These are phyloP conservation scores for Sungouiozyma intestinalis DNA, from an alignment of 805 yeast species.

Conservation along the genomic window DNA sequence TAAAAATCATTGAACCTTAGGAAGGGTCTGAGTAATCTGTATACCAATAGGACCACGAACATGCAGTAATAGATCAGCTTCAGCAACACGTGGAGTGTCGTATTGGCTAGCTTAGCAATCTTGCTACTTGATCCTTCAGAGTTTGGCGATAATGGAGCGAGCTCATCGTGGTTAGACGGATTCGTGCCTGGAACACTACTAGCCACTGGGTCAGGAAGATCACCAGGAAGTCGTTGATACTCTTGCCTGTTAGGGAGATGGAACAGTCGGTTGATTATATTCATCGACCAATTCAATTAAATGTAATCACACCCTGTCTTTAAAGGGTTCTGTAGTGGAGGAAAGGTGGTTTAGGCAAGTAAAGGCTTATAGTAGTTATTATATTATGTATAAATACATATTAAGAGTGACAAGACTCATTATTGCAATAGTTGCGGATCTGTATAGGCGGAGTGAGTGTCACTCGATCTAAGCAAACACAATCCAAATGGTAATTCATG, in stretches of 20 bases:
- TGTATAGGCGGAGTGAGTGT: no score
- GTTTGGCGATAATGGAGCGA: neutral
- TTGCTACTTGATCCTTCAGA: neutral
- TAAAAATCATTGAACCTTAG: conserved; percentile 16
- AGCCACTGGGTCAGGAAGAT: neutral
- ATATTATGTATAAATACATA: no score
- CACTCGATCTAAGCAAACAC: no score
- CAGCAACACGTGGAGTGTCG: neutral
- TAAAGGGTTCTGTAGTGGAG: no score
- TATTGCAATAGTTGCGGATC: no score
- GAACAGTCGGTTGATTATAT: neutral
- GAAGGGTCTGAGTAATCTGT: conserved; percentile 14
- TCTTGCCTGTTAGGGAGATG: neutral
- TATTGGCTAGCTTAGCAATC: neutral
- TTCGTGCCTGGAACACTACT: neutral
- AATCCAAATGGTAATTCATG: neutral
- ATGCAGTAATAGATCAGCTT: conserved; percentile 3
- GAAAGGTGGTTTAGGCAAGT: no score
- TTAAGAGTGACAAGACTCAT: no score
- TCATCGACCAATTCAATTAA: neutral
- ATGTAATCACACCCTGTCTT: no score
- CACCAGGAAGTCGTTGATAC: neutral
- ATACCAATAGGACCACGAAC: neutral
- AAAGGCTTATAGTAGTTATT: no score
- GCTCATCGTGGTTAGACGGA: neutral